phyloP scores from a whole-genome alignment of 2,329 filamentous ascomycete genomes.

The Pseudogymnoascus sp. region DNA sequence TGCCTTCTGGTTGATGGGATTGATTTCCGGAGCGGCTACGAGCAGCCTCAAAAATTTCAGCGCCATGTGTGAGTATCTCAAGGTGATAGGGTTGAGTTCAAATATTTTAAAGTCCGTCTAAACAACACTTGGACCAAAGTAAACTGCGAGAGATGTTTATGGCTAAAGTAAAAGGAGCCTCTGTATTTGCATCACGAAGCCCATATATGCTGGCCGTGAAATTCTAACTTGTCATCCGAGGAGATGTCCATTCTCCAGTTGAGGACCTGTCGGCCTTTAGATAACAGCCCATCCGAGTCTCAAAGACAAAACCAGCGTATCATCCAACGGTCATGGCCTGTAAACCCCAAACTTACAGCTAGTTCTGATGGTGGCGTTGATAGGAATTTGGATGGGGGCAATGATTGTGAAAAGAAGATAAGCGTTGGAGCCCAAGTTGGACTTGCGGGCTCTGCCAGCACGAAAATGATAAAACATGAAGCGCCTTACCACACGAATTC shows the following conservation, averaged over 20 bases:
- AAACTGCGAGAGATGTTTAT: neutral
- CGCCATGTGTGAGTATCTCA: neutral
- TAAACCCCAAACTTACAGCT: neutral
- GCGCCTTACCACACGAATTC: neutral
- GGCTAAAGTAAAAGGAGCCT: neutral
- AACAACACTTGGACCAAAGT: neutral
- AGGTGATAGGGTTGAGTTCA: neutral
- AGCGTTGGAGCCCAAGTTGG: neutral
- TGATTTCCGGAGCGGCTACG: slow-evolving; percentile 42
- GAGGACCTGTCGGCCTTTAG: neutral
- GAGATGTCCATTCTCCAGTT: neutral
- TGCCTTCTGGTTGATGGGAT: slow-evolving; percentile 78
- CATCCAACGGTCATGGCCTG: neutral
- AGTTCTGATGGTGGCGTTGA: neutral
- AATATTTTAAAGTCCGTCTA: neutral
- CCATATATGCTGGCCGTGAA: neutral
- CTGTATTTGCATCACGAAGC: neutral
- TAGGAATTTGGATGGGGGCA: neutral
- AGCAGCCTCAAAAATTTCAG: neutral
- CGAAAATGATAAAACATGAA: neutral
- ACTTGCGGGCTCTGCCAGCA: neutral
- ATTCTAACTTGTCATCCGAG: neutral
- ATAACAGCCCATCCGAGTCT: neutral
- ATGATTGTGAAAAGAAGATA: neutral
- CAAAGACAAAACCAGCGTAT: neutral